A percentile compares a stretch with the other conserved stretches of the same genome.
phyloP scores from a whole-genome alignment of 2,329 filamentous ascomycete species.

The Scedosporium dehoogii region DNA sequence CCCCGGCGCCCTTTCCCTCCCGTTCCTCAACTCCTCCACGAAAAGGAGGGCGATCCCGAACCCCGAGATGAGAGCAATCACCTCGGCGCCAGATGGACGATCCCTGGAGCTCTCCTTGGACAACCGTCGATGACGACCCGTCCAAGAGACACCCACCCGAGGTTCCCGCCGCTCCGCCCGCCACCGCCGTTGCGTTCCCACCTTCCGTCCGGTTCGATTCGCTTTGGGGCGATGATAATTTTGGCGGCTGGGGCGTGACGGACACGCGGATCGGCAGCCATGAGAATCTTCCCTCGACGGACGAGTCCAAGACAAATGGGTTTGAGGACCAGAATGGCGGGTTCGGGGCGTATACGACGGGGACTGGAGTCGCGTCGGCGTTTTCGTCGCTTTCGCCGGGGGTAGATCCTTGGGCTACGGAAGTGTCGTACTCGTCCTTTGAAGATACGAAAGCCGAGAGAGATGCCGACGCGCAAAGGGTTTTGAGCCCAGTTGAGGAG shows the following conservation, averaged over 20 bases:
- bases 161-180: neutral
- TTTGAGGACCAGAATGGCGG: neutral
- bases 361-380: neutral
- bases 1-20: neutral
- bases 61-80: constrained; percentile 1
- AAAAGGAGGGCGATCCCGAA: neutral
- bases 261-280: neutral
- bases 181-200: neutral
- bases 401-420: neutral
- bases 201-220: neutral
- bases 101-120: constrained; percentile 2
- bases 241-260: neutral
- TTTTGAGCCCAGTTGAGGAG: no score
- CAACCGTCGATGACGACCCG: neutral
- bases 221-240: neutral
- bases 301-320: neutral
- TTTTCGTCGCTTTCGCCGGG: neutral
- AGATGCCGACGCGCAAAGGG: neutral
- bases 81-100: neutral
- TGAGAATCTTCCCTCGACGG: neutral
- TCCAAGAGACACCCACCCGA: neutral
- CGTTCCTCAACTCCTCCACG: neutral
- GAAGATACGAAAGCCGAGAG: neutral
- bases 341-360: neutral
- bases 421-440: neutral